Evolutionary conservation across 2,329 filamentous ascomycete genomes (phyloP).

Genomic region (Verticillium longisporum): DNA sequence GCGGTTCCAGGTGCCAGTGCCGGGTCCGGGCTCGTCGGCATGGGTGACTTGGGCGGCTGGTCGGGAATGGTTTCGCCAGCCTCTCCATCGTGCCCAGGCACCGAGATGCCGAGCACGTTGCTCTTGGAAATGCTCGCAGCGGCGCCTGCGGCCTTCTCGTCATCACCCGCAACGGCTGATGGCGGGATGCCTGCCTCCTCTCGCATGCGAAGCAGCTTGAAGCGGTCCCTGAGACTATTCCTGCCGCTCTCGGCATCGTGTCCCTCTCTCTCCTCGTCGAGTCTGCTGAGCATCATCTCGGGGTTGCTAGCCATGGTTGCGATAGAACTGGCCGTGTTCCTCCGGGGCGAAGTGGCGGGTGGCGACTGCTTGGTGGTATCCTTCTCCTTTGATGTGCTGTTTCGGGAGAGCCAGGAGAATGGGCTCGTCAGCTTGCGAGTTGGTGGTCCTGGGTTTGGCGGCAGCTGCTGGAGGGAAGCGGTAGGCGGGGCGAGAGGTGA

Average conservation of each 20-base stretch:
- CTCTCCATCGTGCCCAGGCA: conserved; percentile 8
- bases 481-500: conserved; percentile 28
- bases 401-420: conserved; percentile 79
- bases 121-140: conserved; percentile 11
- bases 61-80: background rate
- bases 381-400: conserved; percentile 51
- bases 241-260: conserved; percentile 40
- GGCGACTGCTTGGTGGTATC: conserved; percentile 49
- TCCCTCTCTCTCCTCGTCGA: conserved; percentile 64
- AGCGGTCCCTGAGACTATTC: conserved; percentile 69
- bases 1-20: conserved; percentile 79
- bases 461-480: conserved; percentile 16
- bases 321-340: conserved; percentile 76
- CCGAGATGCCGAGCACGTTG: conserved; percentile 10
- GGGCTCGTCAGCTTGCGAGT: conserved; percentile 75
- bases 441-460: conserved; percentile 27
- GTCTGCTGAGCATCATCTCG: conserved; percentile 68
- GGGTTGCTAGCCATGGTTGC: conserved; percentile 74
- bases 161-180: conserved; percentile 43
- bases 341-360: conserved; percentile 33
- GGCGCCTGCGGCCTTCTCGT: conserved; percentile 32
- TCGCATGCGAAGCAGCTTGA: conserved; percentile 68
- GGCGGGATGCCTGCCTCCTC: conserved; percentile 58
- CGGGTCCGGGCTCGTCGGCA: conserved; percentile 59
- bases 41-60: conserved; percentile 23